Percentiles rank a stretch among this genome's conserved stretches.
These are phyloP conservation scores for Colletotrichum limetticola DNA, from an alignment of 2,329 filamentous ascomycete genomes.

Conservation along the genomic window DNA sequence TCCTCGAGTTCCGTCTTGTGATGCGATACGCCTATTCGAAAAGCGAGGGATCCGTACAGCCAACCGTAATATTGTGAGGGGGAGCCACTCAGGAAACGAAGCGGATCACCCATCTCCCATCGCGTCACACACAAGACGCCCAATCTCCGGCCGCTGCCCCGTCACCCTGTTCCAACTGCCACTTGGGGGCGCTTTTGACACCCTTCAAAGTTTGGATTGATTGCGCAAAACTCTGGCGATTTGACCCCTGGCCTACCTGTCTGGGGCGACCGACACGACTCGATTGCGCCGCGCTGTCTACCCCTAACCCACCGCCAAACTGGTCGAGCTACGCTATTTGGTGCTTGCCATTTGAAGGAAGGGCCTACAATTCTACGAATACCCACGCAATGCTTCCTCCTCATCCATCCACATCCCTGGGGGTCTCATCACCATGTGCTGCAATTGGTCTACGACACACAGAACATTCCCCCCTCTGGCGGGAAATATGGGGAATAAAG, in stretches of 20 bases:
- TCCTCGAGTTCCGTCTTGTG: neutral
- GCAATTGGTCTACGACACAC: conserved; percentile 29
- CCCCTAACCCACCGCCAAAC: conserved; percentile 1
- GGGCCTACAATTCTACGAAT: neutral
- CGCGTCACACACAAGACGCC: neutral
- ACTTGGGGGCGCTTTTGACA: neutral
- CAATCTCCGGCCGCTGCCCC: conserved; percentile 8
- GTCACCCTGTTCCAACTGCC: neutral
- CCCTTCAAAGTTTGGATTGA: neutral
- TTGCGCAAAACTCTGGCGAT: neutral
- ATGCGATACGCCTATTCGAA: neutral
- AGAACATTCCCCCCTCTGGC: conserved; percentile 9
- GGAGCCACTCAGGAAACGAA: neutral
- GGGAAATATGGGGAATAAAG: conserved; percentile 26
- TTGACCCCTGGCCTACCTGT: neutral
- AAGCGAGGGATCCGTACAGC: neutral
- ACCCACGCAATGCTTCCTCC: conserved; percentile 1
- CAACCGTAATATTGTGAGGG: neutral
- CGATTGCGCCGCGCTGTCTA: neutral
- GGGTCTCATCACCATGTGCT: conserved; percentile 8
- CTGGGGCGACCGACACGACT: neutral
- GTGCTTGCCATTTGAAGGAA: neutral
- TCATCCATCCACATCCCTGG: conserved; percentile 10
- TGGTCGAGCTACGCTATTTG: neutral
- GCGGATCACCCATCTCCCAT: neutral